These are phyloP conservation scores for Blakeslea trispora DNA, from an alignment of 371 early-diverging fungal species.

Conservation along the genomic window DNA sequence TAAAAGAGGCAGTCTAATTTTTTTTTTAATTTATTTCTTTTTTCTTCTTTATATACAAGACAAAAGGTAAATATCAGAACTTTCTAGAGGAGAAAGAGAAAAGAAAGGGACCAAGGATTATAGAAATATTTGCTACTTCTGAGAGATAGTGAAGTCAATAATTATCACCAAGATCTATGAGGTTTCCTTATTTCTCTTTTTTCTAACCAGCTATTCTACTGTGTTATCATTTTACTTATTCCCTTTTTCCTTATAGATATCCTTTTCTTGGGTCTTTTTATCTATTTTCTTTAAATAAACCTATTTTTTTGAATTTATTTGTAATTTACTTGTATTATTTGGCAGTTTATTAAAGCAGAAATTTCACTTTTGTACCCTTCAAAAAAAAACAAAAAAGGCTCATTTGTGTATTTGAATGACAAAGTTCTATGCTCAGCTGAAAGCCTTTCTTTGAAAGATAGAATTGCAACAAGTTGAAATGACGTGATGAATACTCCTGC, in stretches of 20 bases:
- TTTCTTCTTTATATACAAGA: not conserved
- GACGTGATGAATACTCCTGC: no score
- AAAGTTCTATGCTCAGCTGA: no score
- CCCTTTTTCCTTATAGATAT: not conserved
- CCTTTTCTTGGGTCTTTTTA: no score
- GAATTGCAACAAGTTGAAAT: no score
- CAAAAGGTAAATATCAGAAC: constrained; percentile 14
- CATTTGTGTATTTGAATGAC: no score
- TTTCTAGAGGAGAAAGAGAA: not conserved
- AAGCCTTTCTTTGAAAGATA: no score
- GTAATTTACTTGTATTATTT: no score
- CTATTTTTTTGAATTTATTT: no score
- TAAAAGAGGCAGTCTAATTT: no score
- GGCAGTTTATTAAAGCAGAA: no score
- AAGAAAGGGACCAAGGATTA: constrained; percentile 20
- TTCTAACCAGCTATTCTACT: not conserved
- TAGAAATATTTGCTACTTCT: constrained; percentile 30
- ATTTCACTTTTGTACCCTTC: no score
- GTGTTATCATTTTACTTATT: not conserved
- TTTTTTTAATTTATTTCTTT: not conserved
- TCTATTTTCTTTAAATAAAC: constrained; percentile 13
- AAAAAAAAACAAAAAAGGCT: no score
- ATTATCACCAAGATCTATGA: constrained; percentile 34
- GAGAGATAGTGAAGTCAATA: constrained; percentile 24
- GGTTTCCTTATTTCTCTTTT: constrained; percentile 9